phyloP scores from a whole-genome alignment of 1,284 basidiomycete species.

The Naganishia sp. region DNA sequence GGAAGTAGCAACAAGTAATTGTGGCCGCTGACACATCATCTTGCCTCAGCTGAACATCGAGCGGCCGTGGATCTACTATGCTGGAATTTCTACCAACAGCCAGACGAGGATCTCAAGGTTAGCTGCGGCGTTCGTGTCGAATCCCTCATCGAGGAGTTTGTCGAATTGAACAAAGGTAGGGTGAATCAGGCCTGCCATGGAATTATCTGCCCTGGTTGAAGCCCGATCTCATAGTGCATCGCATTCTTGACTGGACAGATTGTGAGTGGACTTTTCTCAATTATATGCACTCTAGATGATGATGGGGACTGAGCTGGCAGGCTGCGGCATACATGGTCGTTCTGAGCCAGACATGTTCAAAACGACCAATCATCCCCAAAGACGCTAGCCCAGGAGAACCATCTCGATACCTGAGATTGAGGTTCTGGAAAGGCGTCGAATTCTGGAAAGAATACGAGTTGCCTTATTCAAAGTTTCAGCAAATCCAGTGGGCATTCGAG shows the following conservation, averaged over 20 bases:
- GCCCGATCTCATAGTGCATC: background rate
- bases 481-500: background rate
- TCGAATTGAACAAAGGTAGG: background rate
- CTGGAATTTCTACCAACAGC: background rate
- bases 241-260: background rate
- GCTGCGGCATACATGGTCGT: too few species aligned
- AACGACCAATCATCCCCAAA: background rate
- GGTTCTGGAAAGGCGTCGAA: background rate
- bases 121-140: background rate
- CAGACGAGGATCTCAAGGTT: background rate
- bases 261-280: background rate
- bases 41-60: background rate
- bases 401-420: background rate
- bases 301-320: too few species aligned
- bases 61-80: background rate
- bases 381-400: background rate
- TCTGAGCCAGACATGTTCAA: background rate
- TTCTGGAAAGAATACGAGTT: constrained; percentile 1
- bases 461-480: background rate
- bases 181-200: too few species aligned
- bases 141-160: background rate
- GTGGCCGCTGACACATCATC: background rate
- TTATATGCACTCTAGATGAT: too few species aligned
- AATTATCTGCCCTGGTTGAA: background rate
- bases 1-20: too few species aligned